Evolutionary conservation across 139 green algal species (phyloP).

Genomic region (Gonium pectorale): DNA sequence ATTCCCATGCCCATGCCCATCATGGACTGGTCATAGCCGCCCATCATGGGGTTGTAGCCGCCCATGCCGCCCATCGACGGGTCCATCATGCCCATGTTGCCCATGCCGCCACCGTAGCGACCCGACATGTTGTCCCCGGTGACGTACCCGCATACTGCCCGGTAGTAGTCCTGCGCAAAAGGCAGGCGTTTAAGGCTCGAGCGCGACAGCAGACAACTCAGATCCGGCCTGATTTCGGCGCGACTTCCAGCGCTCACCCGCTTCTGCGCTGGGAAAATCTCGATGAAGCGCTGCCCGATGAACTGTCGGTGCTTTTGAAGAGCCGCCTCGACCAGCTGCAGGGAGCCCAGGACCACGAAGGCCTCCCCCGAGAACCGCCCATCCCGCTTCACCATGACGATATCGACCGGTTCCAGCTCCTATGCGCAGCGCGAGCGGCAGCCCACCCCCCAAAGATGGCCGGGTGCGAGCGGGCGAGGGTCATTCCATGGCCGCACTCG

Average conservation of each 20-base stretch:
- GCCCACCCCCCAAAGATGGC: slow-evolving; percentile 35
- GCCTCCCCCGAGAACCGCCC: slow-evolving; percentile 83
- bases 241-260: slow-evolving; percentile 63
- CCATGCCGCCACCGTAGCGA: slow-evolving; percentile 38
- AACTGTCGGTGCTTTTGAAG: slow-evolving; percentile 82
- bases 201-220: background rate
- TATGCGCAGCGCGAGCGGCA: slow-evolving; percentile 52
- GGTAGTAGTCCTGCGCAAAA: slow-evolving; percentile 79
- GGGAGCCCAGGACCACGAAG: slow-evolving; percentile 74
- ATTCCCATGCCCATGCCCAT: slow-evolving; percentile 68
- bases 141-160: no score
- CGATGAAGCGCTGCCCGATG: slow-evolving; percentile 86
- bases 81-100: slow-evolving; percentile 43
- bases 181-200: background rate
- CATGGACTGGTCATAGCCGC: slow-evolving; percentile 75
- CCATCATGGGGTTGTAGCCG: slow-evolving; percentile 42
- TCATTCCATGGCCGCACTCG: slow-evolving; percentile 6
- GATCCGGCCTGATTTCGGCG: no score
- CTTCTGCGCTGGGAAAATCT: slow-evolving; percentile 85
- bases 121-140: no score
- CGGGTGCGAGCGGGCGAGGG: slow-evolving; percentile 6
- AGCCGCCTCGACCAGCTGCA: slow-evolving; percentile 75
- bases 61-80: slow-evolving; percentile 38
- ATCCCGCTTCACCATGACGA: slow-evolving; percentile 75
- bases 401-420: slow-evolving; percentile 82